Percentiles rank a stretch among this genome's conserved stretches.
These are phyloP conservation scores for Amniculicola lignicola DNA, from an alignment of 495 filamentous ascomycete genomes.

Conservation along the genomic window DNA sequence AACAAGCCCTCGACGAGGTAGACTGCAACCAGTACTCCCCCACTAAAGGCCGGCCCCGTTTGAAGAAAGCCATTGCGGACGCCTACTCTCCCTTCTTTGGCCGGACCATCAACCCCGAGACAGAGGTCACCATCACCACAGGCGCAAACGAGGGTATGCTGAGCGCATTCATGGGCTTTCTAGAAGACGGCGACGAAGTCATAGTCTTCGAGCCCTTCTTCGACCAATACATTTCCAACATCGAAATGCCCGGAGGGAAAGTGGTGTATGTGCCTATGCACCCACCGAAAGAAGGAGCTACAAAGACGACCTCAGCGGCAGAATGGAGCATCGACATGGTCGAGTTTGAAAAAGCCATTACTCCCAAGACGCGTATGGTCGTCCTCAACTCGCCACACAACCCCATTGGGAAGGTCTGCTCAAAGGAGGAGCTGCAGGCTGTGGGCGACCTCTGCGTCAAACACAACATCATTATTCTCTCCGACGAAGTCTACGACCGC, in stretches of 20 bases:
- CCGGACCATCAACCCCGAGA: constrained; percentile 74
- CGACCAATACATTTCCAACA: constrained; percentile 95
- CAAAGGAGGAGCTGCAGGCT: constrained; percentile 70
- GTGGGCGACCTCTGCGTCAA: constrained; percentile 91
- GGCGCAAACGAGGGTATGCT: constrained; percentile 98
- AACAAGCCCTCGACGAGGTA: constrained; percentile 81
- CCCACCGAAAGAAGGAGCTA: constrained; percentile 79
- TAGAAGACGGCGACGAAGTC: constrained; percentile 91
- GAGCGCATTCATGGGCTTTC: constrained; percentile 94
- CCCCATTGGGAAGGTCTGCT: constrained; percentile 94
- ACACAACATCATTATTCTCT: constrained; percentile 91
- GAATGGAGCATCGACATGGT: constrained; percentile 87
- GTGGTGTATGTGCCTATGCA: constrained; percentile 92
- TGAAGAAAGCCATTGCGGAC: constrained; percentile 87
- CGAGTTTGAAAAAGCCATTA: constrained; percentile 81
- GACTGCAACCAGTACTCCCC: constrained; percentile 99
- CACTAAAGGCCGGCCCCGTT: constrained; percentile 83
- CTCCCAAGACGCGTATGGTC: constrained; percentile 86
- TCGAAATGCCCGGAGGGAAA: constrained; percentile 93
- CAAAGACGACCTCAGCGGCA: constrained; percentile 72
- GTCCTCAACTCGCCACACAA: constrained; percentile 87
- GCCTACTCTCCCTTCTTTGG: constrained; percentile 87
- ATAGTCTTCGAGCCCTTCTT: constrained; percentile 99
- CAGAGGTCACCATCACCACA: constrained; percentile 90
- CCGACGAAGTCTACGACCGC: constrained; percentile 94